These are phyloP conservation scores for Quercus dentata DNA, from an alignment of 306 rosid genomes.

Conservation along the genomic window DNA sequence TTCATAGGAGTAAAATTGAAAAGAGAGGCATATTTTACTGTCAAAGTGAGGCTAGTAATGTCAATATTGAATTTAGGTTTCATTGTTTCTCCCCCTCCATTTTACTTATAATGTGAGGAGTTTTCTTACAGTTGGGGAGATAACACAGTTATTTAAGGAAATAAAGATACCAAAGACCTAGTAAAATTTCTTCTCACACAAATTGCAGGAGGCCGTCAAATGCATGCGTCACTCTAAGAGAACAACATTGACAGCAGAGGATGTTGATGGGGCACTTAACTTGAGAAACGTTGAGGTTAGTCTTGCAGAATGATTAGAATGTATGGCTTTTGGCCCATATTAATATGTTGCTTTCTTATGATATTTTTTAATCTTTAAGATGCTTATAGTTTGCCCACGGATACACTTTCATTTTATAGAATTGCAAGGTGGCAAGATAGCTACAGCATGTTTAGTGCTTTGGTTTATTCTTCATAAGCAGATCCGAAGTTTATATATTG, in stretches of 20 bases:
- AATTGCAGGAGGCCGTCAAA: constrained; percentile 79
- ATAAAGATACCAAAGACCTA: not conserved
- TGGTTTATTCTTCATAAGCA: not conserved
- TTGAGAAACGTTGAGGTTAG: constrained; percentile 83
- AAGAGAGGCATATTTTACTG: not conserved
- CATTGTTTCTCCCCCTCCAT: not conserved
- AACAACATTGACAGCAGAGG: constrained; percentile 61
- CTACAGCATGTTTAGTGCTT: not conserved
- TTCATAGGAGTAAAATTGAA: not conserved
- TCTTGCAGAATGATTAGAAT: not conserved
- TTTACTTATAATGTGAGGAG: not conserved
- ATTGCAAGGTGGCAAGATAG: not conserved
- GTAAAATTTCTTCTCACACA: constrained; percentile 8
- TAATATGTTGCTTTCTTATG: not conserved
- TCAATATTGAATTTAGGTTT: not conserved
- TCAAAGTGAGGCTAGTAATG: not conserved
- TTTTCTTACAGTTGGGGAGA: not conserved
- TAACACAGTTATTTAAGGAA: not conserved
- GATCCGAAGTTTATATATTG: not conserved
- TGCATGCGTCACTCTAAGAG: constrained; percentile 89
- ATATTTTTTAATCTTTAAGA: not conserved
- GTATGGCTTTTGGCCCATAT: not conserved
- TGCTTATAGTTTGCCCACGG: not conserved
- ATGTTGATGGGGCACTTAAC: constrained; percentile 85
- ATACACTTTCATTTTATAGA: not conserved